Evolutionary conservation across 2,329 filamentous ascomycete genomes (phyloP).

Genomic region (Balansia obtecta): DNA sequence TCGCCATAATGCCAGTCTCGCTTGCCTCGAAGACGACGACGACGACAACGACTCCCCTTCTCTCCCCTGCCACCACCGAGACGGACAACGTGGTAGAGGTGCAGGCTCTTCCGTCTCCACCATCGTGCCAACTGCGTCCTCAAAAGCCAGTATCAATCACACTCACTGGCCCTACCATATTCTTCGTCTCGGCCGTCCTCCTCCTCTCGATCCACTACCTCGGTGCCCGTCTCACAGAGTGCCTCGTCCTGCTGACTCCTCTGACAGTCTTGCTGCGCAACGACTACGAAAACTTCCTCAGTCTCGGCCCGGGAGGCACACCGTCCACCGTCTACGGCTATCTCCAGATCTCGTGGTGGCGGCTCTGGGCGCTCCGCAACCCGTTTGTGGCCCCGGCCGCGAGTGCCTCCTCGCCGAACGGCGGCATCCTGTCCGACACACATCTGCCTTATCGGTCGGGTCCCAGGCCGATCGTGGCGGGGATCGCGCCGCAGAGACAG

Average conservation of each 20-base stretch:
- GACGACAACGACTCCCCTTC: neutral
- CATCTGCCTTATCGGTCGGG: slow-evolving; percentile 50
- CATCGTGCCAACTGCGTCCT: slow-evolving; percentile 18
- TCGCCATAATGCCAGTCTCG: slow-evolving; percentile 4
- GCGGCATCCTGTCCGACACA: slow-evolving; percentile 38
- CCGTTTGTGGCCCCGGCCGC: slow-evolving; percentile 49
- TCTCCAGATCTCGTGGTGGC: slow-evolving; percentile 58
- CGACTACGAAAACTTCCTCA: slow-evolving; percentile 66
- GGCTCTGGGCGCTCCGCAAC: slow-evolving; percentile 57
- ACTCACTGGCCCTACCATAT: slow-evolving; percentile 36
- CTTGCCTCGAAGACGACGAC: neutral
- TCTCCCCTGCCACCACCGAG: neutral
- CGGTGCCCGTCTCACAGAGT: slow-evolving; percentile 33
- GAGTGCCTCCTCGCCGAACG: slow-evolving; percentile 39
- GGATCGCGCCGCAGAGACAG: slow-evolving; percentile 75
- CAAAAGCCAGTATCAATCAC: slow-evolving; percentile 41
- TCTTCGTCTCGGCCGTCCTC: slow-evolving; percentile 31
- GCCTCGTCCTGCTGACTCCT: slow-evolving; percentile 37
- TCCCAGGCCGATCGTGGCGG: slow-evolving; percentile 52
- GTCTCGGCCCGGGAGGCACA: slow-evolving; percentile 69
- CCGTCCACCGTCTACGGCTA: slow-evolving; percentile 64
- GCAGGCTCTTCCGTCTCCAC: neutral
- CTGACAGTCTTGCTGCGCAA: slow-evolving; percentile 42
- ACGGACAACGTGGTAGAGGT: neutral
- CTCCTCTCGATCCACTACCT: slow-evolving; percentile 40